Conservation (phyloP, 805 yeast species). For the Cyberlindnera bimundalis region DNA sequence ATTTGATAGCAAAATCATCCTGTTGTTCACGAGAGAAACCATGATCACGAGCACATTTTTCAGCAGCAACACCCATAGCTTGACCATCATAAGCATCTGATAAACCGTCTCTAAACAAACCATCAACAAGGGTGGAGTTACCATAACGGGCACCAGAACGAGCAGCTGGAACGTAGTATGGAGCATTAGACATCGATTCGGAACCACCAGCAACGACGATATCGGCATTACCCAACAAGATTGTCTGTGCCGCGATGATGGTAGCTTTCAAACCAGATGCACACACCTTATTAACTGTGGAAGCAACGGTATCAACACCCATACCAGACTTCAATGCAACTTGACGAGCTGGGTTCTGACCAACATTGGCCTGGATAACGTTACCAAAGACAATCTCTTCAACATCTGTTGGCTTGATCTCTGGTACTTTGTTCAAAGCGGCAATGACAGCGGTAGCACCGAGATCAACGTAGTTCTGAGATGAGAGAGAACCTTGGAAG, state of each 20-base stretch:
- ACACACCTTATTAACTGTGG: slow-evolving; percentile 95
- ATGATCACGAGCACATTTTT: slow-evolving; percentile 89
- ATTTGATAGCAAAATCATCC: slow-evolving; percentile 80
- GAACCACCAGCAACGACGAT: slow-evolving; percentile 97
- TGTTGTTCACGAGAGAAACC: slow-evolving; percentile 76
- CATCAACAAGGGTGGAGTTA: slow-evolving; percentile 75
- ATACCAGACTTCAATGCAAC: slow-evolving; percentile 91
- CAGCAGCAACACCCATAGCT: slow-evolving; percentile 98
- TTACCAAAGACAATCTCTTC: slow-evolving; percentile 93
- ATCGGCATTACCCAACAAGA: slow-evolving; percentile 84
- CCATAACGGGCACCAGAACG: slow-evolving; percentile 92
- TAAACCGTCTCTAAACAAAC: slow-evolving; percentile 88
- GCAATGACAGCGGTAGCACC: slow-evolving; percentile 92
- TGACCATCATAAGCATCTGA: slow-evolving; percentile 83
- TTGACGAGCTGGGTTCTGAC: slow-evolving; percentile 98
- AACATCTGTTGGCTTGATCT: slow-evolving; percentile 69
- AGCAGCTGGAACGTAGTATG: slow-evolving; percentile 84
- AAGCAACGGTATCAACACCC: slow-evolving; percentile 73
- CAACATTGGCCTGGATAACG: slow-evolving; percentile 88
- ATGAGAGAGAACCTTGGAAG: slow-evolving; percentile 78
- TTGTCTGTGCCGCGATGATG: slow-evolving; percentile 86
- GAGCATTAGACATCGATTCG: slow-evolving; percentile 95
- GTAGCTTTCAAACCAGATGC: slow-evolving; percentile 94
- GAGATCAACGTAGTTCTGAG: slow-evolving; percentile 76
- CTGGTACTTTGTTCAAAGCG: slow-evolving; percentile 80